Base-by-base conservation (phyloP, 768 basidiomycete species). In the Exsudoporus frostii region DNA sequence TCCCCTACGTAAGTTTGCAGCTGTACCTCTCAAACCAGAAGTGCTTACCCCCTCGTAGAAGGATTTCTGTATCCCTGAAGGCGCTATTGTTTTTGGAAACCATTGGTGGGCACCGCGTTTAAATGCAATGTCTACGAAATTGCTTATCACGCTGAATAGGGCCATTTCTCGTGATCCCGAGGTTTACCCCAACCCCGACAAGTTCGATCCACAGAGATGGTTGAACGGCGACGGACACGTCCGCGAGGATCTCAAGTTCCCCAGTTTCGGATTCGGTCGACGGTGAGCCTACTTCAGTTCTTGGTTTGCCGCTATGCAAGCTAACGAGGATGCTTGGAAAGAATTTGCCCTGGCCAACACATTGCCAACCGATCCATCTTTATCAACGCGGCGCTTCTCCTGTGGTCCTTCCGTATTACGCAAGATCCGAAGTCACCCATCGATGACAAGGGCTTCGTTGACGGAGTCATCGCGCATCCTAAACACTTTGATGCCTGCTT, bases 321-420 rank as follows among this genome's bases (percentile, higher is more conserved):
- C 56, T 40, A 15, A 55, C 15, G 34, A 15, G 42, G 29, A 32
- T 14, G 13, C 25, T 48, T 20, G 11, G n/a, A 6, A 17, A 80
- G 85, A n/a, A 74, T 86, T 6, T 88, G 85, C 54, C 85, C 84
- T 0, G 85, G 85, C 0, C 79, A 81, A 59, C 77, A 85, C 63
- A 78, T 88, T 30, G 85, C 67, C 19, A 66, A 70, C 67, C 78
- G 84, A 5, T 88, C 86, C 7, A 67, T 88, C 3, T 85, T 84
- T 59, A 72, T 88, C 56, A 88, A 84, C 52, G 78, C 82, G 0
- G 83, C 83, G 0, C 73, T 86, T 14, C 69, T 84, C 2, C 66
- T 85, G 32, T 88, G 85, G 84, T 80, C 85, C 0, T 88, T 88
- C 74, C 74, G 66, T 2, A 72, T 90, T 22, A 71, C 70, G 4